Evolutionary conservation across 495 filamentous ascomycete genomes (phyloP), one percentile per base, ranked within the genome.

Genomic region (Talaromyces thailandensis): DNA sequence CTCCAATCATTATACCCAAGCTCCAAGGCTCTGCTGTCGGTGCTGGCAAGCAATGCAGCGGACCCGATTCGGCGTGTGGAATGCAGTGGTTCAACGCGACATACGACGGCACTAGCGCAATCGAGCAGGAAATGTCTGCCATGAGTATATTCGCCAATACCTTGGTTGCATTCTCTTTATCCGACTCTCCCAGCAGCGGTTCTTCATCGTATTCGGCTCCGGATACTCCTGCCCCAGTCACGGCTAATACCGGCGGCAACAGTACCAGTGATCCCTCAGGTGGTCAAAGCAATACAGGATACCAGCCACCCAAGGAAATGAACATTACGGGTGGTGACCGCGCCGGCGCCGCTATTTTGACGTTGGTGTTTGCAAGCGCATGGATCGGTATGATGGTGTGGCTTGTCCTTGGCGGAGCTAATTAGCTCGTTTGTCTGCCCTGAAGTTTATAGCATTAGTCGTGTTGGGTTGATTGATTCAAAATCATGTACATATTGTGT

Each of bases 291-390:
- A 68, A 68, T 7, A 56, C 65, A 35, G 65, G 58, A 24, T 56
- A 66, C 18, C 48, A 63, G 2, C 76, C 74, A 3, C 58, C 61
- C 26, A 51, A 64, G 16, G 32, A 74, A 24, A 58, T 66, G 11
- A 66, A 70, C 14, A 83, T 89, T 29, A 82, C 77, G 0, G 79
- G 75, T 1, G 81, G 76, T 1, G 88, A 90, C 58, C 75, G 75
- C 51, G 84, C 86, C 0, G 87, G 86, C 53, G 88, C 88, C 7
- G 85, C 82, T 4, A 83, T 90, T 58, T 52, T 87, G 59, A 91
- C 88, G 14, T 74, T 81, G 25, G 70, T 86, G 31, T 79, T 90
- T 4, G 68, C 83, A 23, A 68, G 79, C 16, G 73, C 76, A 31
- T 82, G 88, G 69, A 57, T 83, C 0, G 79, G 79, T 4, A 76